Percentiles rank a stretch among this genome's conserved stretches.
Conservation (phyloP, 2,329 filamentous ascomycete species). For the Claviceps pazoutovae region DNA sequence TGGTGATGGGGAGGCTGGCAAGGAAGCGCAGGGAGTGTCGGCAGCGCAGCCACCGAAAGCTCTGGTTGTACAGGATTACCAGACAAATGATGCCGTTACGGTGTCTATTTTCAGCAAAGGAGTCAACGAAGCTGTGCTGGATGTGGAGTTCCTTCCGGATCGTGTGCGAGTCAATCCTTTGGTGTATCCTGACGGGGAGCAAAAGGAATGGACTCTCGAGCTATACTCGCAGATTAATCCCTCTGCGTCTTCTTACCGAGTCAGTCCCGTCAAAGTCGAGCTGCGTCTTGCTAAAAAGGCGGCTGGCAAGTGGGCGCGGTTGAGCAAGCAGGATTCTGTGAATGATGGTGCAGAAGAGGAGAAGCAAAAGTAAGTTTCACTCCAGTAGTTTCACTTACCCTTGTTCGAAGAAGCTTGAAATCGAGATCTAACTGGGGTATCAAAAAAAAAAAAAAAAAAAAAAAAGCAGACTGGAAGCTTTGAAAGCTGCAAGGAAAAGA, state of each 20-base stretch:
- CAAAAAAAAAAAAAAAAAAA: background rate
- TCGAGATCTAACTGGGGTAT: background rate
- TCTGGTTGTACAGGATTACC: conserved; percentile 21
- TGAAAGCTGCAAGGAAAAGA: background rate
- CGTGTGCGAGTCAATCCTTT: conserved; percentile 16
- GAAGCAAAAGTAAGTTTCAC: background rate
- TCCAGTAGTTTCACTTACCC: background rate
- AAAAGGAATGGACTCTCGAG: conserved; percentile 47
- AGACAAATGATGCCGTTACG: conserved; percentile 20
- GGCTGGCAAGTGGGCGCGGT: conserved; percentile 51
- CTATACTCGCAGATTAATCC: conserved; percentile 54
- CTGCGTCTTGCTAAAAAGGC: conserved; percentile 55
- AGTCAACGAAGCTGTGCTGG: conserved; percentile 25
- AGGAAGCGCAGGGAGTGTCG: background rate
- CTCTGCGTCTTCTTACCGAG: conserved; percentile 42
- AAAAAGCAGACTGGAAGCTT: background rate
- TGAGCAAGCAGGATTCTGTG: conserved; percentile 10
- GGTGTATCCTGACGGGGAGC: conserved; percentile 33
- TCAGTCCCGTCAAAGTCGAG: conserved; percentile 71
- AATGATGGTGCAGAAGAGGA: background rate
- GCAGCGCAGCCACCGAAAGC: conserved; percentile 1
- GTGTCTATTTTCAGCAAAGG: conserved; percentile 30
- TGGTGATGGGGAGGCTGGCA: no score
- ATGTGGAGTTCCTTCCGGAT: conserved; percentile 19
- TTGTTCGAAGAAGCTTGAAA: no score